These are phyloP conservation scores for Camellia japonica DNA, from an alignment of 148 eudicot genomes.

Conservation along the genomic window DNA sequence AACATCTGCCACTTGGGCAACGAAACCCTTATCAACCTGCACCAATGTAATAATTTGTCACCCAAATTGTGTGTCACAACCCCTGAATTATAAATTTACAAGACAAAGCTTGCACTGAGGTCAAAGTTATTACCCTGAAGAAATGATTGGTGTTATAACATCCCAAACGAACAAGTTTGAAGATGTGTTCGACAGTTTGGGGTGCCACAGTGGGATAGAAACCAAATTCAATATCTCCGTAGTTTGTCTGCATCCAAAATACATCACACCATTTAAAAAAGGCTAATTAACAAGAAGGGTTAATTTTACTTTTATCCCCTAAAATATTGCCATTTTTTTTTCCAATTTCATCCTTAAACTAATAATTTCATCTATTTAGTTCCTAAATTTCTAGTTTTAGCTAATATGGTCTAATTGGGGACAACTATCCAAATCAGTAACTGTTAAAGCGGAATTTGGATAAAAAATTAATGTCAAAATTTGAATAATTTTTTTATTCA, in stretches of 20 bases:
- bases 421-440: too few relatives aligned
- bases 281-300: too few relatives aligned
- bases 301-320: too few relatives aligned
- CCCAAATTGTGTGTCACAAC: not conserved
- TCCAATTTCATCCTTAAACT: too few relatives aligned
- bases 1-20: constrained; percentile 98
- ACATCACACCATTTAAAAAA: constrained; percentile 4
- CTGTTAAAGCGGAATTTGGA: too few relatives aligned
- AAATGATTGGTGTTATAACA: constrained; percentile 93
- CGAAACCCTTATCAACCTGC: constrained; percentile 97
- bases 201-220: constrained; percentile 87
- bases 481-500: too few relatives aligned
- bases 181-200: constrained; percentile 89
- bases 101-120: not conserved
- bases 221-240: constrained; percentile 94
- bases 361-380: too few relatives aligned
- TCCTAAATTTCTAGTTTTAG: too few relatives aligned
- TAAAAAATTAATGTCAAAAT: too few relatives aligned
- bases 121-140: constrained; percentile 62
- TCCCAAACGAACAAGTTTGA: constrained; percentile 92
- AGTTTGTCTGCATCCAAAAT: constrained; percentile 58
- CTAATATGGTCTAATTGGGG: too few relatives aligned
- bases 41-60: constrained; percentile 6
- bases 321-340: too few relatives aligned
- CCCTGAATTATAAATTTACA: not conserved